Evolutionary conservation across 331 rosid species (phyloP).

Genomic region (Malus hybrid): DNA sequence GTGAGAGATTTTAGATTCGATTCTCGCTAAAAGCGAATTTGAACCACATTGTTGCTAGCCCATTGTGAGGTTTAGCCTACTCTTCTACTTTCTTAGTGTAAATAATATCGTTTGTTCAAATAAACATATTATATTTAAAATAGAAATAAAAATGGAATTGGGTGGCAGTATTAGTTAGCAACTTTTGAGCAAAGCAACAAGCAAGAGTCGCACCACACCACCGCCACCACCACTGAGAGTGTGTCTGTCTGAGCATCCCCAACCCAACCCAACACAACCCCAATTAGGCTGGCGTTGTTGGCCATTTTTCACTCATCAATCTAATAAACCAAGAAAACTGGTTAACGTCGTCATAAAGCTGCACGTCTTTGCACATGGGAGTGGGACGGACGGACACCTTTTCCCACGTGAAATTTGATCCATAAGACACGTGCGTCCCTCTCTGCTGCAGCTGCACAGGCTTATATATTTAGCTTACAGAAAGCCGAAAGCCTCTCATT

Average conservation of each 20-base stretch:
- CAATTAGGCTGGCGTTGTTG: conserved; percentile 45
- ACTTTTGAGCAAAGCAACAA: conserved; percentile 23
- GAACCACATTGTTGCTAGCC: too few relatives aligned
- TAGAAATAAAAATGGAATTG: neutral
- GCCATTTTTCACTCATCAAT: conserved; percentile 19
- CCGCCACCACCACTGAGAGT: neutral
- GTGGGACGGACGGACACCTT: conserved; percentile 7
- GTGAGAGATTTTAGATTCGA: too few relatives aligned
- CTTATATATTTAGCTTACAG: neutral
- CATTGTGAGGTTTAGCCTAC: too few relatives aligned
- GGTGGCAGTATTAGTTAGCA: neutral
- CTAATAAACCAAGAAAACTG: neutral
- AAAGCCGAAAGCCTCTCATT: neutral
- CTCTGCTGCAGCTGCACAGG: neutral
- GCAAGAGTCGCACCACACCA: neutral
- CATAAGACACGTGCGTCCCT: conserved; percentile 56
- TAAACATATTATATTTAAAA: too few relatives aligned
- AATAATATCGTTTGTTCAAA: too few relatives aligned
- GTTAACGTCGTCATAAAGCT: conserved; percentile 7
- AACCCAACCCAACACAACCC: neutral
- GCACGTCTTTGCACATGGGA: conserved; percentile 51
- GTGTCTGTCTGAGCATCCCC: neutral
- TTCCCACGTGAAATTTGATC: conserved; percentile 47
- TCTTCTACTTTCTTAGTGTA: too few relatives aligned
- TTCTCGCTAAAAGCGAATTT: too few relatives aligned